Base-by-base conservation (phyloP, 352 stramenopile species). In the Aphanomyces stellatus region DNA sequence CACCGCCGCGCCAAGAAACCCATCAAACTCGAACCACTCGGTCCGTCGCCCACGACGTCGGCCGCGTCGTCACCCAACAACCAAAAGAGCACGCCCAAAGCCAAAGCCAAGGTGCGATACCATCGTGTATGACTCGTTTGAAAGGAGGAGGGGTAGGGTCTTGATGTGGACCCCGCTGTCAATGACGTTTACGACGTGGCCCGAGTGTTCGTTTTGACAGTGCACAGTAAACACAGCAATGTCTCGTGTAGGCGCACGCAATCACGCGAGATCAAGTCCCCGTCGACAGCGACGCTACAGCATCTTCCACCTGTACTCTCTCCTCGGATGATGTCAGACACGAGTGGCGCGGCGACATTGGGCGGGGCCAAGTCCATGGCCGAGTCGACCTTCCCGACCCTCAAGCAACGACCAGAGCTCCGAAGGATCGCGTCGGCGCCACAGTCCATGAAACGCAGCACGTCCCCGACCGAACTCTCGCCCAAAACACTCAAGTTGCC, bases 391-490 rank as follows among this genome's bases (percentile, higher is more conserved):
- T 49, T 49, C n/a, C 13, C 48, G n/a, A 31, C 10, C n/a, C 4
- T 63, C 37, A 8, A 51, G 74, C 4, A 72, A 51, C 8, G 62
- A 75, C 34, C 69, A 69, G 24, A 79, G 72, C 46, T 79, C 71
- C 6, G 73, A 73, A 13, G 71, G 5, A 62, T 62, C 82, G 11
- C 65, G 74, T 24, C 56, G 77, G 13, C 72, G 77, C 64, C 72
- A 76, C 2, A 80, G 81, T 7, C 49, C 13, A 24, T 78, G 76
- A 8, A 87, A 77, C 0, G 81, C 75, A n/a, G n/a, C n/a, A n/a
- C n/a, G n/a, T n/a, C n/a, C n/a, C 2, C 75, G 76, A 19, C 70
- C 72, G 3, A 25, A 71, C 8, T 62, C 41, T 53, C 72, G 37
- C 13, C 74, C 70, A 31, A 48, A 71, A 7, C 74, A 8, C 48